These are phyloP conservation scores for Trichosporon inkin DNA, from an alignment of 1,284 basidiomycete species.

Conservation along the genomic window DNA sequence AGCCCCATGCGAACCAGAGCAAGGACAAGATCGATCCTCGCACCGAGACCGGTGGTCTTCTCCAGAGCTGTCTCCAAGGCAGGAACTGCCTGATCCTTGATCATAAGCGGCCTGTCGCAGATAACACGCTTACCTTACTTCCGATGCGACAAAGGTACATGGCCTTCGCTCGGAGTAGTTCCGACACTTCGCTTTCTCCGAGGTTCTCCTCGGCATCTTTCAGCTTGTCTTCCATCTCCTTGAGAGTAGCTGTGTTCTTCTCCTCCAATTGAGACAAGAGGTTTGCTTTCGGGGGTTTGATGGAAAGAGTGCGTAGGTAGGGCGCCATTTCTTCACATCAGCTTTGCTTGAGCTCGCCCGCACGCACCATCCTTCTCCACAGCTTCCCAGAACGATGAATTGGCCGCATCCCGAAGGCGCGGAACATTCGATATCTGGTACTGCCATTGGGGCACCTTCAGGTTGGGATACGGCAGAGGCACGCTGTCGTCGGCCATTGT, in stretches of 20 bases:
- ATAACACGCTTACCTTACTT: conserved; percentile 66
- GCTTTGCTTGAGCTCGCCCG: not conserved
- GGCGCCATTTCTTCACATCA: conserved; percentile 69
- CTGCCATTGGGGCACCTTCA: conserved; percentile 69
- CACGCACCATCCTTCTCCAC: conserved; percentile 77
- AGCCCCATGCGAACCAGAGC: conserved; percentile 85
- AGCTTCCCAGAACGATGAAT: conserved; percentile 64
- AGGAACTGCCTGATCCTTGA: conserved; percentile 65
- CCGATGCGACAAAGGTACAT: conserved; percentile 85
- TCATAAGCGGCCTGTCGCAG: not conserved
- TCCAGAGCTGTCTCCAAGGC: conserved; percentile 81
- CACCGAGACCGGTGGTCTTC: conserved; percentile 89
- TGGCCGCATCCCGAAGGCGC: conserved; percentile 64
- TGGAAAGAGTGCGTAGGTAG: conserved; percentile 55
- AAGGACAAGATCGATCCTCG: conserved; percentile 86
- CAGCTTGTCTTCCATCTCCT: conserved; percentile 71
- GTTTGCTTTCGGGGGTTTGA: conserved; percentile 54
- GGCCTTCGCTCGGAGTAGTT: conserved; percentile 78
- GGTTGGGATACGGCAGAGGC: conserved; percentile 78
- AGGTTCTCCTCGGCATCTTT: conserved; percentile 84
- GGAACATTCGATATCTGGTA: conserved; percentile 67
- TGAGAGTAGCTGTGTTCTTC: conserved; percentile 71
- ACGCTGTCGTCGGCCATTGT: conserved; percentile 77
- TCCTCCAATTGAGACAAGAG: conserved; percentile 68
- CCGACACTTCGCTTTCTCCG: conserved; percentile 89